These are phyloP conservation scores for Gossypium stocksii DNA, from an alignment of 345 rosid species.

Conservation along the genomic window DNA sequence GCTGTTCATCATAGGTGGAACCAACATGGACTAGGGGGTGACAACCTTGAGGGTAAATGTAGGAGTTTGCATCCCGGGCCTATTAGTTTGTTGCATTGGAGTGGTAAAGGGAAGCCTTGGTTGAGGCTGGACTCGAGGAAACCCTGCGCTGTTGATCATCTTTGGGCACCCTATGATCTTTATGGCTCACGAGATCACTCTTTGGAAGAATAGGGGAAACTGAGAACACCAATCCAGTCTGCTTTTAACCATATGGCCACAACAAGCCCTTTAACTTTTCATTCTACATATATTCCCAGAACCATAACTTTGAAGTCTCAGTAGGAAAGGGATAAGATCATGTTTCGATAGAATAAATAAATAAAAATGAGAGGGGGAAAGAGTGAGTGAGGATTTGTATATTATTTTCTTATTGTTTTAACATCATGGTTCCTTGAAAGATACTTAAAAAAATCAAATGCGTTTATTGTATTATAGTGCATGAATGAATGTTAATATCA, in stretches of 20 bases:
- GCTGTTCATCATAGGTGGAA: slow-evolving; percentile 54
- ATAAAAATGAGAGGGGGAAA: too few species aligned
- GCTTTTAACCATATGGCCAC: neutral
- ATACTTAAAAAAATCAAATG: neutral
- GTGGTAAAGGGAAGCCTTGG: slow-evolving; percentile 62
- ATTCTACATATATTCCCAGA: neutral
- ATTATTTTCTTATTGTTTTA: neutral
- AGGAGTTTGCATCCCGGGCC: slow-evolving; percentile 51
- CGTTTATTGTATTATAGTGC: neutral
- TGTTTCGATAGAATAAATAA: too few species aligned
- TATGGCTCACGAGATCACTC: slow-evolving; percentile 29
- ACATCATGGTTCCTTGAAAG: neutral
- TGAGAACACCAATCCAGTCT: neutral
- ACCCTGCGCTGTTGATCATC: slow-evolving; percentile 49
- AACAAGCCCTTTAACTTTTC: neutral
- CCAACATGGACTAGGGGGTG: slow-evolving; percentile 54
- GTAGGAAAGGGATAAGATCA: neutral
- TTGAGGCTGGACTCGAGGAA: slow-evolving; percentile 43
- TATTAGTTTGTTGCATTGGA: slow-evolving; percentile 56
- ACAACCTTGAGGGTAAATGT: slow-evolving; percentile 44
- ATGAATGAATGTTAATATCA: neutral
- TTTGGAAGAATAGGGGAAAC: slow-evolving; percentile 26
- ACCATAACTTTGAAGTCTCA: neutral
- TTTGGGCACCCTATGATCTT: slow-evolving; percentile 54
- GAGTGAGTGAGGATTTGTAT: neutral